These are phyloP conservation scores for Malus asiatica DNA, from an alignment of 306 rosid genomes.

Conservation along the genomic window DNA sequence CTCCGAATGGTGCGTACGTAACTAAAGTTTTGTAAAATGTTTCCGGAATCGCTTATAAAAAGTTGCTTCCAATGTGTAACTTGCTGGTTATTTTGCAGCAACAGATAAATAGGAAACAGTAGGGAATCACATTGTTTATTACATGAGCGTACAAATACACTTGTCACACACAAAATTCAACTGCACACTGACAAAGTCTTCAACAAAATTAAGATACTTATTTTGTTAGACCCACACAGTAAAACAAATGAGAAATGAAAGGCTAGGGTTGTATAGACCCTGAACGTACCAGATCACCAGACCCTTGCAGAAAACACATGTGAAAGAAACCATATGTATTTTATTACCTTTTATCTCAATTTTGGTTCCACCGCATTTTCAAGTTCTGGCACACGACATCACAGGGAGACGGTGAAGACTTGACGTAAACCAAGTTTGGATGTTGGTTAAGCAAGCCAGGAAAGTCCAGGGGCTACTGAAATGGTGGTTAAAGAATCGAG, in stretches of 20 bases:
- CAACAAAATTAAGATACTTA: neutral
- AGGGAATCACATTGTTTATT: neutral
- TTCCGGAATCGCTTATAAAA: neutral
- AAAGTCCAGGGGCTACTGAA: constrained; percentile 28
- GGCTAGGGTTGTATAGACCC: neutral
- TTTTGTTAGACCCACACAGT: neutral
- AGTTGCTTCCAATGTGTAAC: neutral
- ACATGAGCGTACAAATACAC: neutral
- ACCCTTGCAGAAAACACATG: neutral
- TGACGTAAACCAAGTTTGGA: constrained; percentile 1
- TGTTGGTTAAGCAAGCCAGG: neutral
- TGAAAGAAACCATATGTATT: neutral
- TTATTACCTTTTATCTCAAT: neutral
- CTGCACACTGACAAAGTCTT: too few species aligned
- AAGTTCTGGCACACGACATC: neutral
- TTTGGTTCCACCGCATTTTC: neutral
- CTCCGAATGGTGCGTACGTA: neutral
- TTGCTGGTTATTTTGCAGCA: neutral
- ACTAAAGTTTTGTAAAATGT: neutral
- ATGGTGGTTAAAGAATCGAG: neutral
- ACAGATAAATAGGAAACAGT: neutral
- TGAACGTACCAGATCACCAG: too few species aligned
- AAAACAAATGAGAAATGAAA: neutral
- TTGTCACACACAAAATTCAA: neutral
- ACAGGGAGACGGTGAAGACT: neutral